Evolutionary conservation across 2,329 filamentous ascomycete species (phyloP), one percentile per base, ranked within the genome.

Genomic region (Amylocarpus encephaloides): DNA sequence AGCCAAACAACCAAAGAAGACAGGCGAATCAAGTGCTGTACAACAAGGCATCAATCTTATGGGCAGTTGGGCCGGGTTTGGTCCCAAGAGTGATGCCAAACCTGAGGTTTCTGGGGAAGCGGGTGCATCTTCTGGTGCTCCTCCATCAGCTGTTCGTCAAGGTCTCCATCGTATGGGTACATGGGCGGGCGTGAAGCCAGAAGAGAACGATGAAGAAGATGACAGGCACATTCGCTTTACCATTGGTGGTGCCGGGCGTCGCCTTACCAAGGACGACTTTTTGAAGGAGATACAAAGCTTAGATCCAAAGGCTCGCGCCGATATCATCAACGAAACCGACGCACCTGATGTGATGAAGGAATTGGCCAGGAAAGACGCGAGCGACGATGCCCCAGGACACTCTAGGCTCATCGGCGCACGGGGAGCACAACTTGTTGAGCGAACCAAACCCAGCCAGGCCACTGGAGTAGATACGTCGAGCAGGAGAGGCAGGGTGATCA

Each of bases 261-360:
- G 87, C 43, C 85, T 93, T 79, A 90, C 78, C 54, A 91, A 91
- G 68, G 80, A 84, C 4, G 86, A 90, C 62, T 92, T 93, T 64
- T 81, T 93, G 53, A 73, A 77, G 42, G 82, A 88, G 63, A 83
- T 93, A 62, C 80, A 82, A 56, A 79, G 82, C 56, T 74, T 92
- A 52, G 86, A 92, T 64, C 78, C 79, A 19, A 80, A 80, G 61
- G 80, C 82, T 34, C 70, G 64, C 36, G 53, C 48, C 19, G 62
- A 65, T 35, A 44, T 66, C n/a, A 51, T 67, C 3, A 52, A 59
- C 33, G 47, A 52, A 32, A 59, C 52, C 33, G 58, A 66, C 50
- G 63, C 62, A 13, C 50, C 62, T 0, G 49, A 46, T n/a, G 53
- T 52, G 5, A 59, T 64, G 56, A 66, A 66, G 45, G 58, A 60